phyloP scores from a whole-genome alignment of 768 basidiomycete species.

The Suillus decipiens region DNA sequence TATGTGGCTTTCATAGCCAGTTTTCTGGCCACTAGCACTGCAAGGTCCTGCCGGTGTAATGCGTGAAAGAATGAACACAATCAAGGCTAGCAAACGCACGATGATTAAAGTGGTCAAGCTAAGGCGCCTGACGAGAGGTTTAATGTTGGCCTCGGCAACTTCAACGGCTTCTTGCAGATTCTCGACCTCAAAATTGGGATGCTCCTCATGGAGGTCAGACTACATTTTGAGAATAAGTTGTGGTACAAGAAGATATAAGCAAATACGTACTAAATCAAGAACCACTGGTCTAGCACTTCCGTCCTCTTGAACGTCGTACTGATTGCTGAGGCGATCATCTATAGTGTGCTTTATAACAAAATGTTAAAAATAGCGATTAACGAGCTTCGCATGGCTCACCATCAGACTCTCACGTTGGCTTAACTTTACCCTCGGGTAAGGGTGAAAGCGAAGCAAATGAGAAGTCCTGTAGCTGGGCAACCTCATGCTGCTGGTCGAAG shows the following conservation, averaged over 20 bases:
- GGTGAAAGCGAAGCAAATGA: slow-evolving; percentile 30
- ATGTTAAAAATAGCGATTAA: slow-evolving; percentile 10
- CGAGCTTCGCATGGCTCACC: slow-evolving; percentile 19
- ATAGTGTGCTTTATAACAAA: slow-evolving; percentile 15
- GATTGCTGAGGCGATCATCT: not conserved
- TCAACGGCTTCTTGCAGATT: slow-evolving; percentile 14
- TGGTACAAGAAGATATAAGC: not conserved
- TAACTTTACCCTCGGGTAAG: slow-evolving; percentile 27
- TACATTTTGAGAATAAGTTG: not conserved
- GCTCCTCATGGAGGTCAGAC: slow-evolving; percentile 13
- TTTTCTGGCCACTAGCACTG: slow-evolving; percentile 16
- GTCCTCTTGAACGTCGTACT: slow-evolving; percentile 6
- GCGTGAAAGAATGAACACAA: slow-evolving; percentile 6
- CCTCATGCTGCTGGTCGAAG: slow-evolving; percentile 18
- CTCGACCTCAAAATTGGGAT: not conserved
- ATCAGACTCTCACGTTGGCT: slow-evolving; percentile 27
- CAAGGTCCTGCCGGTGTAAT: slow-evolving; percentile 25
- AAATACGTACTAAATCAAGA: not conserved
- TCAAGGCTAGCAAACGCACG: slow-evolving; percentile 18
- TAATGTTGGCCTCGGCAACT: slow-evolving; percentile 1
- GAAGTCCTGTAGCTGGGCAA: slow-evolving; percentile 32
- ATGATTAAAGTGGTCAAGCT: slow-evolving; percentile 25
- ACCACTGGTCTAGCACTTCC: not conserved
- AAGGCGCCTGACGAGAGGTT: slow-evolving; percentile 13
- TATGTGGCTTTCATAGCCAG: not conserved